phyloP scores from a whole-genome alignment of 192 early-diverging fungal genomes.

The Linnemannia exigua region DNA sequence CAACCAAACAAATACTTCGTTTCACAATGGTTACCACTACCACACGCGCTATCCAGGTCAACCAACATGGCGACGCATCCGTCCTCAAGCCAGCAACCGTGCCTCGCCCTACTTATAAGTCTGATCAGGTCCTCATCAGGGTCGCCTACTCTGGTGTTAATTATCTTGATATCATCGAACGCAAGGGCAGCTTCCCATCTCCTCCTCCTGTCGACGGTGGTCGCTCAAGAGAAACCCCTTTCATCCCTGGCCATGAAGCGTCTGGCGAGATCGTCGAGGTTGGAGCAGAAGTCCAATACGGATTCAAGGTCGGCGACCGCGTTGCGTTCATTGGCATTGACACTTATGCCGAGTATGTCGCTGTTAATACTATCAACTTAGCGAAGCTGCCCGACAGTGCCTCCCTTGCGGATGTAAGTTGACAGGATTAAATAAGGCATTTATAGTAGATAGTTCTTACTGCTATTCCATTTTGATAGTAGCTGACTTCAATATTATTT shows the following conservation, averaged over 20 bases:
- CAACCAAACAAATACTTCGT: not conserved
- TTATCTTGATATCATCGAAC: conserved; percentile 91
- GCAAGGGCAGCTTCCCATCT: conserved; percentile 79
- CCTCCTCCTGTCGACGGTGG: conserved; percentile 61
- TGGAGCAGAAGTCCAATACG: conserved; percentile 60
- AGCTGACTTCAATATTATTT: not conserved
- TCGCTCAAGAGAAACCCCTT: not conserved
- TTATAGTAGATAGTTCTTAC: no score
- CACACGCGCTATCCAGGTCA: conserved; percentile 59
- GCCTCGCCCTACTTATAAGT: conserved; percentile 59
- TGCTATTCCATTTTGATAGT: no score
- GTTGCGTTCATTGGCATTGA: conserved; percentile 75
- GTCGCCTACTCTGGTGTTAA: conserved; percentile 86
- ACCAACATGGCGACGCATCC: conserved; percentile 65
- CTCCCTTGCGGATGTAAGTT: conserved; percentile 19
- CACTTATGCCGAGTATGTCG: conserved; percentile 85
- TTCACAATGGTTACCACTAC: not conserved
- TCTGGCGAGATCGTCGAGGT: conserved; percentile 82
- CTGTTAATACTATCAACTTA: conserved; percentile 45
- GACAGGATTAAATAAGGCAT: not conserved
- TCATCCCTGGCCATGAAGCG: conserved; percentile 81
- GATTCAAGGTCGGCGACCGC: conserved; percentile 81
- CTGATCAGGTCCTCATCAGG: conserved; percentile 73
- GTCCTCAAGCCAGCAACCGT: conserved; percentile 63
- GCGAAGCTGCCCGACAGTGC: conserved; percentile 46